These are phyloP conservation scores for Dothideomycetes sp. DNA, from an alignment of 2,329 filamentous ascomycete species.

Conservation along the genomic window DNA sequence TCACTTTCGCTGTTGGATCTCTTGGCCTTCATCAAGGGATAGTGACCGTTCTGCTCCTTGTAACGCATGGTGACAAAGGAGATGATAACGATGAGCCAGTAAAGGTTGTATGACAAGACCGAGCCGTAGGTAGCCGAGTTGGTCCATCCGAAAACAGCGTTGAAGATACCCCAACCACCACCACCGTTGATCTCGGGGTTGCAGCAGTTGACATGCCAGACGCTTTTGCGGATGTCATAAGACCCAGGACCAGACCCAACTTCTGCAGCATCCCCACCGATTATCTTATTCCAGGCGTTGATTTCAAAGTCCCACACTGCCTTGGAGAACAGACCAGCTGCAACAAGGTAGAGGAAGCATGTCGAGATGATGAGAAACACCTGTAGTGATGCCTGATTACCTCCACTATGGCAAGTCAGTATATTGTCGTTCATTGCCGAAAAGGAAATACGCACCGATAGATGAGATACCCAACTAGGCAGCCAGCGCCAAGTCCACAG, in stretches of 20 bases:
- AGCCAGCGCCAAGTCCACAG: constrained; percentile 57
- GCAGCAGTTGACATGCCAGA: constrained; percentile 83
- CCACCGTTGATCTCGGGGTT: constrained; percentile 61
- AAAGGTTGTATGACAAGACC: constrained; percentile 77
- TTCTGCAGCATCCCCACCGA: constrained; percentile 53
- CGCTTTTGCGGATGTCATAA: constrained; percentile 65
- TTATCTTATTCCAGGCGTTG: constrained; percentile 54
- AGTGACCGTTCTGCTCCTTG: constrained; percentile 47
- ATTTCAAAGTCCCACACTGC: constrained; percentile 65
- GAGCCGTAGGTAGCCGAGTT: constrained; percentile 84
- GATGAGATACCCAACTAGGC: constrained; percentile 58
- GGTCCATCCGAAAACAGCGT: constrained; percentile 74
- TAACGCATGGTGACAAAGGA: constrained; percentile 56
- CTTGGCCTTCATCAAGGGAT: constrained; percentile 24
- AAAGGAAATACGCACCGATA: constrained; percentile 52
- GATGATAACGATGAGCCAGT: constrained; percentile 63
- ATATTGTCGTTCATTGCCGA: neutral
- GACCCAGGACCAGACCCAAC: constrained; percentile 59
- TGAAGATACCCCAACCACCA: constrained; percentile 79
- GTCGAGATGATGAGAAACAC: constrained; percentile 74
- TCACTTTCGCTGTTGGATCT: constrained; percentile 14
- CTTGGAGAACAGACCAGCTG: constrained; percentile 69
- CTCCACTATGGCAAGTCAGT: constrained; percentile 34
- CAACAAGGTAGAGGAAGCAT: constrained; percentile 74
- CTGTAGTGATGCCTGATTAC: constrained; percentile 56